Evolutionary conservation across 129 eudicot species (phyloP), one percentile per base, ranked within the genome.

Genomic region (carrot (Daucus carota)): DNA sequence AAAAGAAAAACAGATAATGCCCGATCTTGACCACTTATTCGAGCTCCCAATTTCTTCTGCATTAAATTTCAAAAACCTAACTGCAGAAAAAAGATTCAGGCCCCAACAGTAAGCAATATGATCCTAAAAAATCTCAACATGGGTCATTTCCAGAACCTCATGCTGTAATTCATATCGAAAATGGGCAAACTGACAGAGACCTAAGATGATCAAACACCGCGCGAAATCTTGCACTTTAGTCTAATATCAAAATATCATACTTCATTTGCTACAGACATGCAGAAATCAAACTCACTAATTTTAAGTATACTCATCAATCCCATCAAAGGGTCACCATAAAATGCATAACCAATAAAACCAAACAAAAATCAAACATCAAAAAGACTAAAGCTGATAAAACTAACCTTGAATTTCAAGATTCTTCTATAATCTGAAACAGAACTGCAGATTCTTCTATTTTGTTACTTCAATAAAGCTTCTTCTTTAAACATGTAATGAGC

Each of bases 231-330:
- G 57, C 42, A 54, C 40, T 38, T 36, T 40, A 70, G 48, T 3
- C 46, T 24, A 70, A 40, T 10, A 40, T 18, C 73, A 40, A 12
- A 70, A 40, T 10, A 40, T 18, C 73, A 40, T 41, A 22, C 46
- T 40, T 31, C 34, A 70, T 70, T 70, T 70, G 33, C 44, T 42
- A 70, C 41, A 70, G 48, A 70, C 73, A 70, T 70, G 73, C 73
- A 70, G 73, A 42, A 20, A 70, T n/a, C n/a, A 70, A 70, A 70
- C 20, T 41, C 29, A 70, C 32, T 40, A 17, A 31, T 40, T 40
- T 40, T 11, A 52, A 10, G 48, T 13, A 13, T 1, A 50, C 7
- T 18, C 7, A 8, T 24, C 45, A 69, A 69, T 36, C 47, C 44
- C 45, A 69, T 40, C 48, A 40, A n/a, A 22, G 22, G 32, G 5